Conservation (phyloP, 139 green algal species). For the Chlorella ohadii region DNA sequence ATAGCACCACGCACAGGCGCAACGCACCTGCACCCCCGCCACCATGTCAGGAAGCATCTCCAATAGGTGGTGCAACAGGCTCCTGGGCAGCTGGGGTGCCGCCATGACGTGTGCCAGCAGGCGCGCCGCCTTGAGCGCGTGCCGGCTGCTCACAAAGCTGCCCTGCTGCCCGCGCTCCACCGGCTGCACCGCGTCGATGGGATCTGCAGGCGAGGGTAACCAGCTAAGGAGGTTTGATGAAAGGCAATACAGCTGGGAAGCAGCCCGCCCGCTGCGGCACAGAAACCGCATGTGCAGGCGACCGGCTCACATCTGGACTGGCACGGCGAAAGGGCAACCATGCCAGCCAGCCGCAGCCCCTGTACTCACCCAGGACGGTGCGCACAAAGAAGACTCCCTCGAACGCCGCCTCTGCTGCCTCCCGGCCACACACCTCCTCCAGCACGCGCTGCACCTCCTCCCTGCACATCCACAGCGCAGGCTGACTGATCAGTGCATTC, state of each 20-base stretch:
- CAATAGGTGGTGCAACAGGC: neutral
- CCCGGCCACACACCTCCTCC: neutral
- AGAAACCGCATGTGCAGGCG: too few species aligned
- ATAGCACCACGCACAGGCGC: too few species aligned
- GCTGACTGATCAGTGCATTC: too few species aligned
- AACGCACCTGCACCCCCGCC: neutral
- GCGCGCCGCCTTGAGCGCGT: neutral
- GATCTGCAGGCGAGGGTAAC: neutral
- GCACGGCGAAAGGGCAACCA: too few species aligned
- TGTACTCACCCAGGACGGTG: neutral
- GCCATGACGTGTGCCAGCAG: neutral
- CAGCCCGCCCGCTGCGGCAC: too few species aligned
- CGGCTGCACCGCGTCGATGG: neutral
- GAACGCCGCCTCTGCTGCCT: neutral
- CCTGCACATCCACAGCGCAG: neutral
- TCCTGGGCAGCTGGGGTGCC: neutral
- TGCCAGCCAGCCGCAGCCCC: too few species aligned
- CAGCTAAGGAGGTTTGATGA: neutral
- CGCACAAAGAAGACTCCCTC: neutral
- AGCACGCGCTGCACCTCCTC: neutral
- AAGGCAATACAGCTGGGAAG: neutral
- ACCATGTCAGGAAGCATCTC: neutral
- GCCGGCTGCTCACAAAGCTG: constrained; percentile 1
- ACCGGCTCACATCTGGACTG: too few species aligned
- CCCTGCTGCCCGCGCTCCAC: neutral